Conservation (phyloP, 257 asterid species). For the Avicennia marina region DNA sequence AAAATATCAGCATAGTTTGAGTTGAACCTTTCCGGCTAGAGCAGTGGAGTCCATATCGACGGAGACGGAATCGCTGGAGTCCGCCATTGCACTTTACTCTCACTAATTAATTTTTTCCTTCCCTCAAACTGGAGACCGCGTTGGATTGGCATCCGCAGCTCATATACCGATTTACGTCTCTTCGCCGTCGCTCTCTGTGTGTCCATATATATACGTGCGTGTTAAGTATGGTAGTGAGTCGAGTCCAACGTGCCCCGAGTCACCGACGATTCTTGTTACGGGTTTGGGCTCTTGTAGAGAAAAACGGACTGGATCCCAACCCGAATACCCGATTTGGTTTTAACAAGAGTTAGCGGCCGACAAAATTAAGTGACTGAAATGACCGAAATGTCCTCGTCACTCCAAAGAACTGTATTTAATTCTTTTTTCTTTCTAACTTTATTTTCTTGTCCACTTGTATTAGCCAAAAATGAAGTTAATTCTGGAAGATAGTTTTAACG, state of each 20-base stretch:
- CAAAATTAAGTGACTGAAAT: slow-evolving; percentile 22
- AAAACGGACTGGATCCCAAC: slow-evolving; percentile 29
- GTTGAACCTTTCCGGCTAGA: slow-evolving; percentile 75
- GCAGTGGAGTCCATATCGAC: slow-evolving; percentile 78
- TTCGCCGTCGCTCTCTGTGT: too few species aligned
- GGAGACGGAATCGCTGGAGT: slow-evolving; percentile 88
- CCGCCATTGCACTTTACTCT: slow-evolving; percentile 65
- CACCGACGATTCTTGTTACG: slow-evolving; percentile 49
- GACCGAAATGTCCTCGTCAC: slow-evolving; percentile 28
- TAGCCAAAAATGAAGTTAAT: too few species aligned
- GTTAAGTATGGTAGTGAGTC: slow-evolving; percentile 31
- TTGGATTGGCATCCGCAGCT: slow-evolving; percentile 55
- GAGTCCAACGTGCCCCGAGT: slow-evolving; percentile 50
- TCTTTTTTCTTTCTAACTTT: background rate
- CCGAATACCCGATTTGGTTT: slow-evolving; percentile 21
- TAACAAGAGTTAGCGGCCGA: slow-evolving; percentile 44
- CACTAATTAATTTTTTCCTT: slow-evolving; percentile 20
- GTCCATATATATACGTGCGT: background rate
- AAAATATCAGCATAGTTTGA: too few species aligned
- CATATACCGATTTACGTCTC: slow-evolving; percentile 41
- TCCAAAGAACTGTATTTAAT: background rate
- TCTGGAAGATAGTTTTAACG: too few species aligned
- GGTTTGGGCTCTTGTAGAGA: slow-evolving; percentile 7
- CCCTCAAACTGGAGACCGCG: slow-evolving; percentile 27
- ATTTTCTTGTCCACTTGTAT: background rate